Evolutionary conservation across 768 basidiomycete species (phyloP), one percentile per base, ranked within the genome.

Genomic region (Tylopilus rubrobrunneus): DNA sequence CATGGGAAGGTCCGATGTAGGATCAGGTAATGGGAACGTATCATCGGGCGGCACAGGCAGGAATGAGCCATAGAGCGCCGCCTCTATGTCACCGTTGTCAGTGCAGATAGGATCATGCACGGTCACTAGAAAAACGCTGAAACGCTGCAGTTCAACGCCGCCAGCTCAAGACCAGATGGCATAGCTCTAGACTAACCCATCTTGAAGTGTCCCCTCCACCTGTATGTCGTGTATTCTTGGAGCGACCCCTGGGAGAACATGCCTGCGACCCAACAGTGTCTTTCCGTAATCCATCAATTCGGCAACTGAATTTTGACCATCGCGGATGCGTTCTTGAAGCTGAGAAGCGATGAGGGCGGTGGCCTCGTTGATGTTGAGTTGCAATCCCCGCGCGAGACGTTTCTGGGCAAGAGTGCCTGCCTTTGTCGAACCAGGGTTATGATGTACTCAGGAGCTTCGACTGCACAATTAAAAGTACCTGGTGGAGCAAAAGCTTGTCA

Each of bases 251-350:
- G 92, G 83, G 51, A 94, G 77, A 40, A 98, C 96, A 71, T 98
- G 96, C 45, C 91, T 73, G 29, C 92, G 76, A 2, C 96, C 95
- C 9, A 99, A 78, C 49, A 99, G 67, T 19, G 79, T 81, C 75
- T 94, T 98, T 7, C 97, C 97, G 62, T 89, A 76, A 45, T 92
- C 85, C 95, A 96, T 96, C n/a, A 99, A 73, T 57, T 98, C 83
- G 0, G 91, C 80, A 9, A 98, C 95, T 0, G 84, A 83, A 66
- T 93, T 79, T 15, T 71, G 67, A 4, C 95, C 96, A 87, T 98
- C 97, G 10, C 97, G 80, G 62, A 97, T 96, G 45, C 84, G 82
- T 69, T 98, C 96, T 62, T 98, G 96, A 2, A 98, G 81, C 62
- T 92, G 89, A n/a, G 83, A 84, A 2, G 93, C 86, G 58, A 99